Evolutionary conservation across 441 rosid genomes (phyloP).

Genomic region (Corymbia calophylla): DNA sequence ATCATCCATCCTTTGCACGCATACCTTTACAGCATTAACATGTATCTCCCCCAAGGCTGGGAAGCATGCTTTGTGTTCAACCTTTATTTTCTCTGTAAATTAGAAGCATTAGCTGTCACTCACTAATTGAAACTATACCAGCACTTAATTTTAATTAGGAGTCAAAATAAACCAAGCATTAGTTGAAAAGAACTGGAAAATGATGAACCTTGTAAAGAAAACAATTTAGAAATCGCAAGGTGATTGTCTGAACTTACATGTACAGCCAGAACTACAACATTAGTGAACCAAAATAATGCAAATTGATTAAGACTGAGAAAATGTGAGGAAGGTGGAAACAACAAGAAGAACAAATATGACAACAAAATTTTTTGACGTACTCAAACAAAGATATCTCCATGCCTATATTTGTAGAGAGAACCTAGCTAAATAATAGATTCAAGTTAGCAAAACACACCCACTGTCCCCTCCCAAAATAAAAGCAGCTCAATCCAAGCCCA

Average conservation of each 20-base stretch:
- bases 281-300: neutral
- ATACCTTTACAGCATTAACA: conserved; percentile 44
- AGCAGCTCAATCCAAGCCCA: neutral
- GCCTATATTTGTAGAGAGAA: neutral
- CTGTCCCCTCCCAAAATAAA: neutral
- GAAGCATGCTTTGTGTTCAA: conserved; percentile 40
- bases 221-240: neutral
- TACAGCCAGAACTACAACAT: neutral
- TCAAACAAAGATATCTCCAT: neutral
- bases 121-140: neutral
- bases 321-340: neutral
- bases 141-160: neutral
- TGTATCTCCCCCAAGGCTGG: conserved; percentile 37
- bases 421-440: neutral
- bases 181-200: neutral
- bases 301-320: neutral
- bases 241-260: neutral
- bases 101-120: neutral
- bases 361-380: neutral
- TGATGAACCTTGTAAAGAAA: neutral
- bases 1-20: neutral
- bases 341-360: neutral
- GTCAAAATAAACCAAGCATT: neutral
- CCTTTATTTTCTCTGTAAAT: conserved; percentile 37
- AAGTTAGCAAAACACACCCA: neutral